Percentiles rank a stretch among this genome's conserved stretches.
These are phyloP conservation scores for Hortiboletus campestris DNA, from an alignment of 768 basidiomycete genomes.

Conservation along the genomic window DNA sequence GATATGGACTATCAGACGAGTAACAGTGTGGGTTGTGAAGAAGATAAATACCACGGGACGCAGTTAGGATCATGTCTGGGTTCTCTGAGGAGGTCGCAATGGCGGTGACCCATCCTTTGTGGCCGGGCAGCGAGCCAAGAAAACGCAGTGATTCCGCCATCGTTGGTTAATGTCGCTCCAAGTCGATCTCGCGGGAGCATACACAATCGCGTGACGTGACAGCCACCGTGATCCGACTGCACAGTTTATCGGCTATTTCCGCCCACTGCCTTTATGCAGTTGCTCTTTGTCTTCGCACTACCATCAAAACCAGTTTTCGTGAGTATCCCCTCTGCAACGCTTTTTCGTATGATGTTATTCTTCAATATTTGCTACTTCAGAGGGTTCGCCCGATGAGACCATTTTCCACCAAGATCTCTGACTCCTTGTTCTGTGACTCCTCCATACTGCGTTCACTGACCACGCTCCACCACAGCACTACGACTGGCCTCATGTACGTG, in stretches of 20 bases:
- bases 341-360: conserved; percentile 42
- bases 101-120: conserved; percentile 98
- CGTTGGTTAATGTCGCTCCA: conserved; percentile 24
- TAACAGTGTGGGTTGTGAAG: conserved; percentile 2
- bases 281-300: background rate
- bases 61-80: conserved; percentile 98
- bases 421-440: conserved; percentile 19
- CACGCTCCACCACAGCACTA: background rate
- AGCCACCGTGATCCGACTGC: conserved; percentile 67
- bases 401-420: conserved; percentile 74
- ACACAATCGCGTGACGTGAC: conserved; percentile 42
- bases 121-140: conserved; percentile 88
- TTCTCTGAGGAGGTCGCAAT: conserved; percentile 98
- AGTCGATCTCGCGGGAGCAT: conserved; percentile 19
- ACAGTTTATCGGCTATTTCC: conserved; percentile 48
- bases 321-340: conserved; percentile 8
- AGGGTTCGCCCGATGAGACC: conserved; percentile 57
- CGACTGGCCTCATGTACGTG: background rate
- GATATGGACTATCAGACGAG: conserved; percentile 21
- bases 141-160: conserved; percentile 89
- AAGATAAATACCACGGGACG: conserved; percentile 79
- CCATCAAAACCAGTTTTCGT: background rate
- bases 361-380: conserved; percentile 70
- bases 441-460: conserved; percentile 7
- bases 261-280: background rate